These are phyloP conservation scores for Tolypocladium capitatum DNA, from an alignment of 2,329 filamentous ascomycete species.

Conservation along the genomic window DNA sequence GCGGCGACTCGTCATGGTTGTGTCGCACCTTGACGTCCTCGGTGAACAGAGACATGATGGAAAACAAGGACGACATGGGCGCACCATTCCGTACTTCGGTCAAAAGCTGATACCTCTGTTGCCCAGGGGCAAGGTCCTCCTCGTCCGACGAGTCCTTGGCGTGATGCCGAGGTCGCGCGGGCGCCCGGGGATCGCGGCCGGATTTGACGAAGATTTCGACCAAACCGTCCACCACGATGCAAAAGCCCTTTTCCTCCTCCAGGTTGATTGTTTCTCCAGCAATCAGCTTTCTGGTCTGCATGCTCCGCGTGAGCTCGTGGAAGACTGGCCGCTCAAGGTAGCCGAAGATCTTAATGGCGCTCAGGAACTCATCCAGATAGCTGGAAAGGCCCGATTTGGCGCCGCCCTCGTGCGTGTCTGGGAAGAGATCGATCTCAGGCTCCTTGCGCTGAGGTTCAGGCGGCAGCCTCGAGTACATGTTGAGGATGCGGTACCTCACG, in stretches of 20 bases:
- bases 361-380: slow-evolving; percentile 94
- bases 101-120: slow-evolving; percentile 84
- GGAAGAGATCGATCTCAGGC: slow-evolving; percentile 87
- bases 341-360: slow-evolving; percentile 97
- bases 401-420: slow-evolving; percentile 80
- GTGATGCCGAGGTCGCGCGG: slow-evolving; percentile 9
- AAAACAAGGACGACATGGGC: slow-evolving; percentile 96
- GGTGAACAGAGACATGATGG: slow-evolving; percentile 91
- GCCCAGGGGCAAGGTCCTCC: slow-evolving; percentile 53
- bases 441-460: slow-evolving; percentile 94
- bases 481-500: slow-evolving; percentile 86
- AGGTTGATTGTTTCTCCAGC: slow-evolving; percentile 89
- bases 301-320: slow-evolving; percentile 90
- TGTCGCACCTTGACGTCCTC: slow-evolving; percentile 77
- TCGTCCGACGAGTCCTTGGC: slow-evolving; percentile 39
- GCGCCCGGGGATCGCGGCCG: slow-evolving; percentile 36
- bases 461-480: slow-evolving; percentile 89
- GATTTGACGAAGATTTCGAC: slow-evolving; percentile 99
- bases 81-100: slow-evolving; percentile 97
- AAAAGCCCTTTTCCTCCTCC: slow-evolving; percentile 97
- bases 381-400: slow-evolving; percentile 86
- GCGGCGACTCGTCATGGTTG: slow-evolving; percentile 41
- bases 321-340: slow-evolving; percentile 95
- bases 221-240: slow-evolving; percentile 87
- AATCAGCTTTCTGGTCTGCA: slow-evolving; percentile 95